These are phyloP conservation scores for Bolboschoenus planiculmis DNA, from an alignment of 176 grass and related monocot species.

Conservation along the genomic window DNA sequence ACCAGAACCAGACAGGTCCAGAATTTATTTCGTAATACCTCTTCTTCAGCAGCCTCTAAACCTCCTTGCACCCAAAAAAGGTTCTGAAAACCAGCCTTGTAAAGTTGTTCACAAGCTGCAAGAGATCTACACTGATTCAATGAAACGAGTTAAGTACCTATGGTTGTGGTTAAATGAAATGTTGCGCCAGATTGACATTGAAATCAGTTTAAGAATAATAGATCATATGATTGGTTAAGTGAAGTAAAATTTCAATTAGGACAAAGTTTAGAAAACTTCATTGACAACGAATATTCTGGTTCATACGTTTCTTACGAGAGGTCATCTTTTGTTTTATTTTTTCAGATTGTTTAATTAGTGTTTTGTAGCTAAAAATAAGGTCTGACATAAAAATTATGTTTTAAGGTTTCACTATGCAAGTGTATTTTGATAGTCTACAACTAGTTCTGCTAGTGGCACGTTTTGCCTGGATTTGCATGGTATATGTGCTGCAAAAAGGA, in stretches of 20 bases:
- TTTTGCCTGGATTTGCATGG: neutral
- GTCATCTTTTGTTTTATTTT: neutral
- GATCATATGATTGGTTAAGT: neutral
- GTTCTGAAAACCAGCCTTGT: conserved; percentile 71
- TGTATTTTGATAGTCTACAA: neutral
- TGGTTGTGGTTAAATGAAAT: neutral
- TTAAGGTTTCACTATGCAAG: neutral
- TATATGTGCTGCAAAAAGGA: neutral
- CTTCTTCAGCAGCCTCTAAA: conserved; percentile 85
- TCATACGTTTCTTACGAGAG: neutral
- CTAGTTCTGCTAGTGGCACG: neutral
- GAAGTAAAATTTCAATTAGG: conserved; percentile 5
- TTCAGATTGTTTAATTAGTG: neutral
- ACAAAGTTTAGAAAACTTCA: neutral
- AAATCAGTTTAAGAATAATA: neutral
- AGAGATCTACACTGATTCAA: conserved; percentile 56
- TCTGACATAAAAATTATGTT: neutral
- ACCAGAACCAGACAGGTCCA: neutral
- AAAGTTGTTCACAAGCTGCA: conserved; percentile 87
- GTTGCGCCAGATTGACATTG: neutral
- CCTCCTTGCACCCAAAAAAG: conserved; percentile 99
- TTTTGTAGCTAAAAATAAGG: neutral
- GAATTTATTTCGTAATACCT: conserved; percentile 38
- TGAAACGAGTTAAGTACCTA: neutral
- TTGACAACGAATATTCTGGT: neutral